Conservation (phyloP, 2,329 filamentous ascomycete species). For the Magnaporthiopsis poae region DNA sequence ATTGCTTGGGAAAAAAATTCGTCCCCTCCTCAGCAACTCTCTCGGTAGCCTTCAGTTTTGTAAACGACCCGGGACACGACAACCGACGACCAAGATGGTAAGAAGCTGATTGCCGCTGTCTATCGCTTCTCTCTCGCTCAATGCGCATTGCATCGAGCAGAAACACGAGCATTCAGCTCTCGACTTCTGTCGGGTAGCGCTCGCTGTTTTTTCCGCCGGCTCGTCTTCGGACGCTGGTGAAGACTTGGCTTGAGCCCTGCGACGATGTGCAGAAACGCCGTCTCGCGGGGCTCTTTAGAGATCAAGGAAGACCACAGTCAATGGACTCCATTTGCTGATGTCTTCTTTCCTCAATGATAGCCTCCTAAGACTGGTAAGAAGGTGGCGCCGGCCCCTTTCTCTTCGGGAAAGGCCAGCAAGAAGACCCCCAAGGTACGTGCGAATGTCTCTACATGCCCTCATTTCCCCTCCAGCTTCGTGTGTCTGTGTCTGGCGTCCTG, state of each 20-base stretch:
- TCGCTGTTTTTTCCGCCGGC: slow-evolving; percentile 25
- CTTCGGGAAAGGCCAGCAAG: slow-evolving; percentile 87
- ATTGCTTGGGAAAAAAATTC: slow-evolving; percentile 13
- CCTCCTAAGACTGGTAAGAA: slow-evolving; percentile 98
- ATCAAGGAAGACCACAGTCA: slow-evolving; percentile 65
- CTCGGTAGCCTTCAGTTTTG: slow-evolving; percentile 11
- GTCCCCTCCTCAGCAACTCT: slow-evolving; percentile 11
- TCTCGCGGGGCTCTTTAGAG: slow-evolving; percentile 70
- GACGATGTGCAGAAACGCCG: slow-evolving; percentile 43
- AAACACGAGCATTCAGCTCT: slow-evolving; percentile 14
- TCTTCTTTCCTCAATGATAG: slow-evolving; percentile 99
- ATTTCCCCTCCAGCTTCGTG: not conserved
- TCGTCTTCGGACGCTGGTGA: slow-evolving; percentile 40
- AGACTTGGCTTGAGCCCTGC: slow-evolving; percentile 54
- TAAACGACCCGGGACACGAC: slow-evolving; percentile 32
- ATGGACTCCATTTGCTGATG: slow-evolving; percentile 81
- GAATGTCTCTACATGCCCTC: not conserved
- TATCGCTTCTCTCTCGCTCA: not conserved
- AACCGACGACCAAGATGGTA: slow-evolving; percentile 52
- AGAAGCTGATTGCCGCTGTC: slow-evolving; percentile 34
- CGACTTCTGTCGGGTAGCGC: slow-evolving; percentile 20
- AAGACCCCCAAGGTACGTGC: slow-evolving; percentile 87
- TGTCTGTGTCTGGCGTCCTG: not conserved
- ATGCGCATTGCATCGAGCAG: slow-evolving; percentile 1
- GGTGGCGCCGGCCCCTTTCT: slow-evolving; percentile 92